These are phyloP conservation scores for Rhododendron griersonianum DNA, from an alignment of 148 eudicot species.

Conservation along the genomic window DNA sequence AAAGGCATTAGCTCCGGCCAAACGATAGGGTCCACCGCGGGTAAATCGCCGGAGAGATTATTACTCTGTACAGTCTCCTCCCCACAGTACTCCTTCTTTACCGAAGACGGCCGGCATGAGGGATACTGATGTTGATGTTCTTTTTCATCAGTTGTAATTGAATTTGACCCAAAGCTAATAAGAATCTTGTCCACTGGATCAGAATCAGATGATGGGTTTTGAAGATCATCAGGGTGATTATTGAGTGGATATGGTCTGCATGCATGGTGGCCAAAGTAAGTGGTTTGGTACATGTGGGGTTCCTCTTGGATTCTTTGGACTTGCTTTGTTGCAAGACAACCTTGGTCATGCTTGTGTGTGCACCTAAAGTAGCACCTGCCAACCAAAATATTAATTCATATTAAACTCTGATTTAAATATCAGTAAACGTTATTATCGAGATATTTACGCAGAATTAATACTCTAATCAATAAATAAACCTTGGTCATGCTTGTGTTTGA, in stretches of 20 bases:
- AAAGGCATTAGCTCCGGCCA: constrained; percentile 17
- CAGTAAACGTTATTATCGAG: neutral
- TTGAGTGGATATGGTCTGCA: constrained; percentile 16
- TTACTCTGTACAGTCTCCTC: constrained; percentile 9
- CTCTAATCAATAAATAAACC: too few species aligned
- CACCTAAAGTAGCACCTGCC: constrained; percentile 52
- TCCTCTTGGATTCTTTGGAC: constrained; percentile 31
- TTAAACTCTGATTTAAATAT: neutral
- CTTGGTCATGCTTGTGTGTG: constrained; percentile 33
- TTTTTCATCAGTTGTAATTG: neutral
- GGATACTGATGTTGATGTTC: neutral
- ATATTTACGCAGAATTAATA: too few species aligned
- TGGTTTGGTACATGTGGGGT: constrained; percentile 23
- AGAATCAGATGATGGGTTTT: neutral
- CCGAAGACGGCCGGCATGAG: neutral
- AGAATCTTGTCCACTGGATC: neutral
- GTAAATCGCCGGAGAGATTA: neutral
- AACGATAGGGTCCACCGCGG: neutral
- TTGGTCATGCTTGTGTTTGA: too few species aligned
- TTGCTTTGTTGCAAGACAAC: constrained; percentile 42
- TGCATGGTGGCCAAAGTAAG: constrained; percentile 37
- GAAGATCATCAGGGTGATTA: neutral
- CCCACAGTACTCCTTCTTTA: neutral
- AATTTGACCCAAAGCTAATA: neutral
- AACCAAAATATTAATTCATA: neutral